These are phyloP conservation scores for Suillus ampliporus DNA, from an alignment of 768 basidiomycete genomes.

Conservation along the genomic window DNA sequence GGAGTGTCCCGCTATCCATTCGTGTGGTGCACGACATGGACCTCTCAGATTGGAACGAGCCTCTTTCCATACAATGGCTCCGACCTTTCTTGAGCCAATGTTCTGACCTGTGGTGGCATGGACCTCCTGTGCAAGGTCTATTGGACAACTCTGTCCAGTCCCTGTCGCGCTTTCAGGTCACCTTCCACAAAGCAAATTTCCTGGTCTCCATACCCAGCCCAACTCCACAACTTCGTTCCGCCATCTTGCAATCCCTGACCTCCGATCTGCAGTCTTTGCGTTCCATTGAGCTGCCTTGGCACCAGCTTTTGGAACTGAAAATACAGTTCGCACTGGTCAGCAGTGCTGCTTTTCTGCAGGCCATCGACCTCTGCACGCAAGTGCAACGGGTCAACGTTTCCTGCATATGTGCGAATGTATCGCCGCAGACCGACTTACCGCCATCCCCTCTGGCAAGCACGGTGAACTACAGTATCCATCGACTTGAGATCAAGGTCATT, in stretches of 20 bases:
- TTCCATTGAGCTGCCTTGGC: conserved; percentile 33
- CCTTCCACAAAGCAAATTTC: conserved; percentile 20
- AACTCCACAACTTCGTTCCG: conserved; percentile 23
- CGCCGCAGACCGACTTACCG: conserved; percentile 17
- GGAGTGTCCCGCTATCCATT: conserved; percentile 29
- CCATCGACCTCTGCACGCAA: conserved; percentile 26
- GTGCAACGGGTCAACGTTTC: conserved; percentile 27
- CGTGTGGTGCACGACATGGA: conserved; percentile 34
- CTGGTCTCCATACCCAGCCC: conserved; percentile 24
- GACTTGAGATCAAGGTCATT: conserved; percentile 37
- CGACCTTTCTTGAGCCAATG: conserved; percentile 27
- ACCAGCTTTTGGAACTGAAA: conserved; percentile 27
- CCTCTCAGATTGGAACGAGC: conserved; percentile 13
- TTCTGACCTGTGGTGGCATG: conserved; percentile 39
- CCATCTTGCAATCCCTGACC: conserved; percentile 25
- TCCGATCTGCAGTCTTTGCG: conserved; percentile 30
- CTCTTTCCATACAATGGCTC: conserved; percentile 26
- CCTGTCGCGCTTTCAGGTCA: conserved; percentile 30
- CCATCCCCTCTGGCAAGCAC: conserved; percentile 19
- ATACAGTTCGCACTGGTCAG: conserved; percentile 35
- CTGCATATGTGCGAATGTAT: conserved; percentile 31
- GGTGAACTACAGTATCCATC: conserved; percentile 22
- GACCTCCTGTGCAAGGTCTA: conserved; percentile 27
- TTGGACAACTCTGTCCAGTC: conserved; percentile 14
- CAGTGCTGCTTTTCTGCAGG: conserved; percentile 26